Percentiles rank a stretch among this genome's conserved stretches.
phyloP scores from a whole-genome alignment of 352 stramenopile species.

The Pythium insidiosum region DNA sequence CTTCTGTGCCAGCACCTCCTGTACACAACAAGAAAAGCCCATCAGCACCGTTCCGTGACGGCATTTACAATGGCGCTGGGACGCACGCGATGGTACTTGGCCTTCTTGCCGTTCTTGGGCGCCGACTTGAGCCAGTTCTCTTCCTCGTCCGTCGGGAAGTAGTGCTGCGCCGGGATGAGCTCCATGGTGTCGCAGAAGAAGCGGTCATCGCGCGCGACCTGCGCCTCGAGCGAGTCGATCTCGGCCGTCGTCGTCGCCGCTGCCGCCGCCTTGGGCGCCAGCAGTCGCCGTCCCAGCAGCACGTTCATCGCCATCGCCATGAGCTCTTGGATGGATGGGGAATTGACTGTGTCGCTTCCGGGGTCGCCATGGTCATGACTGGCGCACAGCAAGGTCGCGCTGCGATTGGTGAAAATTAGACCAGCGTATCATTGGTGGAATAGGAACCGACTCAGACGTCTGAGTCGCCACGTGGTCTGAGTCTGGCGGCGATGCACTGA shows the following conservation, averaged over 20 bases:
- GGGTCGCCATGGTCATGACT: conserved; percentile 17
- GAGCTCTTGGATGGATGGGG: neutral
- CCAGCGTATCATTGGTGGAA: conserved; percentile 11
- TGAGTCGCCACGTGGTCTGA: too few relatives aligned
- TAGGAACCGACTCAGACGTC: conserved; percentile 7
- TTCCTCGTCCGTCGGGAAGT: conserved; percentile 73
- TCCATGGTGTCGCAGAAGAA: conserved; percentile 78
- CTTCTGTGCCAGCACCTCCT: conserved; percentile 50
- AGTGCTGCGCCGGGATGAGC: conserved; percentile 62
- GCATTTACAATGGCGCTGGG: neutral
- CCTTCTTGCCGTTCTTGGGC: conserved; percentile 33
- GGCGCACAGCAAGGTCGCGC: conserved; percentile 4
- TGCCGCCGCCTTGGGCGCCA: conserved; percentile 14
- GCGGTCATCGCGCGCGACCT: conserved; percentile 34
- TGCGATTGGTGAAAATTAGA: conserved; percentile 10
- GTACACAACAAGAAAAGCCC: neutral
- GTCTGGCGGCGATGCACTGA: too few relatives aligned
- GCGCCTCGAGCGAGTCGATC: conserved; percentile 7
- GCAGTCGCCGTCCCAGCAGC: conserved; percentile 44
- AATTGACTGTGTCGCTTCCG: conserved; percentile 3
- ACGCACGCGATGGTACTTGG: conserved; percentile 73
- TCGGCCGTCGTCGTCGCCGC: conserved; percentile 7
- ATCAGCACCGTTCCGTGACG: neutral
- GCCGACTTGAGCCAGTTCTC: conserved; percentile 65
- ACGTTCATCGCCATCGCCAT: conserved; percentile 17